Evolutionary conservation across 495 filamentous ascomycete species (phyloP).

Genomic region (Xylaria flabelliformis): DNA sequence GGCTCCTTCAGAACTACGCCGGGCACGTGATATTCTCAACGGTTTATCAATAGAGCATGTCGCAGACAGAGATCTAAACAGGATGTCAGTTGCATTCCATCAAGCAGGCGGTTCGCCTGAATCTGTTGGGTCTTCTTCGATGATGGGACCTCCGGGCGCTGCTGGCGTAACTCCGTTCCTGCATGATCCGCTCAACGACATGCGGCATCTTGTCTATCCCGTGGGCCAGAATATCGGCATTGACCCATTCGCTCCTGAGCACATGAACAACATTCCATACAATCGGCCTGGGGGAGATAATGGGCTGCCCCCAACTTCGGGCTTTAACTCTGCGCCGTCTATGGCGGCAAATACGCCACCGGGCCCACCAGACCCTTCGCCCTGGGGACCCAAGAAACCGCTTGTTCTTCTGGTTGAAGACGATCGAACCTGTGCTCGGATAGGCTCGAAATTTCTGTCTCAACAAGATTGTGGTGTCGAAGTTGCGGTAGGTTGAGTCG

Average conservation of each 20-base stretch:
- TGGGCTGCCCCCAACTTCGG: conserved; percentile 33
- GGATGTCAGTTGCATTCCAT: conserved; percentile 73
- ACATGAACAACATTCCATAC: conserved; percentile 93
- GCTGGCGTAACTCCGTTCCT: conserved; percentile 45
- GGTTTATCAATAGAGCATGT: conserved; percentile 80
- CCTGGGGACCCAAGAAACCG: conserved; percentile 79
- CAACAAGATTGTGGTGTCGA: conserved; percentile 89
- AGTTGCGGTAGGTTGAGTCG: conserved; percentile 73
- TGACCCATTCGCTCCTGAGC: conserved; percentile 91
- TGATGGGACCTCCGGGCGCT: conserved; percentile 50
- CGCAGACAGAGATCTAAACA: conserved; percentile 78
- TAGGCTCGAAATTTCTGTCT: conserved; percentile 92
- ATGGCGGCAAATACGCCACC: conserved; percentile 41
- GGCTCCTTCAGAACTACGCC: conserved; percentile 81
- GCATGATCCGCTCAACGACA: conserved; percentile 63
- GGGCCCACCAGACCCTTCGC: conserved; percentile 38
- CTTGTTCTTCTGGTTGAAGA: conserved; percentile 94
- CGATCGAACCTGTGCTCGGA: conserved; percentile 90
- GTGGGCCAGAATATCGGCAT: conserved; percentile 89
- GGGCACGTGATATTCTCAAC: conserved; percentile 86
- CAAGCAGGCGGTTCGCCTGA: conserved; percentile 61
- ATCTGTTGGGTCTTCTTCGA: conserved; percentile 50
- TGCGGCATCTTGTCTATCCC: conserved; percentile 87
- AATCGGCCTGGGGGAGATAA: conserved; percentile 53
- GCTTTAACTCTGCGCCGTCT: conserved; percentile 32